Evolutionary conservation across 2,329 filamentous ascomycete genomes (phyloP), one percentile per base, ranked within the genome.

Genomic region (Macrophomina pseudophaseolina): DNA sequence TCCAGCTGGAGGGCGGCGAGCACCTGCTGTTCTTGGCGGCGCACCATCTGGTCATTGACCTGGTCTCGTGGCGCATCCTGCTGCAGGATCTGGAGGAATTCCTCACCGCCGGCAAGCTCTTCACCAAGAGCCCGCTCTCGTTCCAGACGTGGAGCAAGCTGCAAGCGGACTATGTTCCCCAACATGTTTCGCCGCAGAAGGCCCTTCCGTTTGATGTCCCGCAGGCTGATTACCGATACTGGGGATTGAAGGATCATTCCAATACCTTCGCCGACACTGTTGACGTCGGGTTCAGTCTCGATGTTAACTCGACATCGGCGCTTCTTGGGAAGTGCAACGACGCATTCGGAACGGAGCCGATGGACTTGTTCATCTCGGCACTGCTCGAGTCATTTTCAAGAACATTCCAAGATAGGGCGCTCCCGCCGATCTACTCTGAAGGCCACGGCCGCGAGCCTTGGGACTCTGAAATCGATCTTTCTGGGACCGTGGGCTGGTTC

Each of bases 11-110:
- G n/a, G 40, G 33, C 18, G 53, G 53, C 53, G 53, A 56, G 33
- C 53, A 56, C 18, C 53, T 56, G 53, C 16, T 56, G 35, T 56
- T 56, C 35, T 18, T 56, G 33, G 53, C 35, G 18, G 53, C 53
- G 18, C 77, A 79, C 63, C 77, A 79, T 64, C 68, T 79, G 0
- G 69, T 78, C 16, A 72, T 78, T n/a, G 77, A 79, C 59, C 71
- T 80, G 1, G 78, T 80, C 4, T 80, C 76, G 0, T 80, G 78
- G 78, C 74, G 78, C 23, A 72, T 80, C 30, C 71, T 80, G 23
- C 70, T 80, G 3, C 74, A 78, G 62, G 76, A 80, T 48, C 65
- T 80, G 8, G 75, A 80, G 62, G 75, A 74, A 28, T 62, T 77
- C 14, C 69, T 78, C 6, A 14, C 16, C 12, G 73, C 70, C 54